Evolutionary conservation across 108 stramenopile genomes (phyloP), one percentile per base, ranked within the genome.

Genomic region (Nitzschia inconspicua): DNA sequence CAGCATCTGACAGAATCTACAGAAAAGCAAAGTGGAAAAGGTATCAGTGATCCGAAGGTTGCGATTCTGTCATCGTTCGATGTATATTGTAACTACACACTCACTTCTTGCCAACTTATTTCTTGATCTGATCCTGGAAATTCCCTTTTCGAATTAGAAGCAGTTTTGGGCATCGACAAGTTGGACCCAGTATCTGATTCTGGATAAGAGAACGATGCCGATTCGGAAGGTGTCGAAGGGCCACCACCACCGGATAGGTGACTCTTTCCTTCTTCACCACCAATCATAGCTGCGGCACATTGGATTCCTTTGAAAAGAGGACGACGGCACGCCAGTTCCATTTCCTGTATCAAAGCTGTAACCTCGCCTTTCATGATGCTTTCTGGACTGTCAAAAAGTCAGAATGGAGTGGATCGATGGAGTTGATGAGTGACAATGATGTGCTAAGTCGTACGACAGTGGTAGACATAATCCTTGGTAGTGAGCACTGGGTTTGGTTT

Each of bases 1-100:
- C 47, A 2, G 80, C 76, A 19, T 81, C 65, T 27, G 39, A 8
- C 36, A 81, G 27, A 30, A 81, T 55, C 75, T 80, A 39, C 2
- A 19, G 30, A 34, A 19, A 10, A 16, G 18, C 39, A 68, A 42
- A 6, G 14, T 24, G 31, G 36, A 48, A 32, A 20, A 48, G 1
- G 11, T 16, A 26, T 44, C n/a, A 9, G 44, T 2, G 7, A 59
- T 8, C 40, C 41, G 27, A 30, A 22, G 10, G 44, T 23, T 26
- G 26, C 47, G 19, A 22, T 48, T 48, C 22, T 25, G n/a, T n/a
- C n/a, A n/a, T n/a, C 18, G 26, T 47, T 19, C 6, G 11, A 2
- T 25, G 19, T 8, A 20, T 25, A 23, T 23, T 25, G 46, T 25
- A 31, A 52, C 10, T 5, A 11, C 18, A 5, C 29, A 30, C 65